These are phyloP conservation scores for Yarrowia alimentaria DNA, from an alignment of 805 yeast species.

Conservation along the genomic window DNA sequence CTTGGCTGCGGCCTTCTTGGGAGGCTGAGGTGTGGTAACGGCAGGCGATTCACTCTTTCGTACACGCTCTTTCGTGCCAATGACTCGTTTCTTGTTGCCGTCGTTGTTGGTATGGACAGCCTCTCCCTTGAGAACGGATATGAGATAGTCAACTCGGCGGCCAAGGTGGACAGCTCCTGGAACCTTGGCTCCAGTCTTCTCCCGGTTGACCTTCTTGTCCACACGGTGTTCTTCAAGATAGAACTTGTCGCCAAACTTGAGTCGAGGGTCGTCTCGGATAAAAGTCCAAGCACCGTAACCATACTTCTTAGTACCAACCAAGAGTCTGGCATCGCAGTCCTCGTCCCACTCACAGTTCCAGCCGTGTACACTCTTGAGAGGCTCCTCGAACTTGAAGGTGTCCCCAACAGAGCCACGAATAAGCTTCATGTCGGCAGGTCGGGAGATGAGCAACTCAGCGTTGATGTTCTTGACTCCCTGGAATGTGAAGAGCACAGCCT, in stretches of 20 bases:
- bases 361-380: constrained; percentile 78
- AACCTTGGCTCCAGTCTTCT: constrained; percentile 52
- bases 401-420: constrained; percentile 55
- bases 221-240: constrained; percentile 55
- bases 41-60: constrained; percentile 33
- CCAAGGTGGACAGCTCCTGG: constrained; percentile 93
- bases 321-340: constrained; percentile 79
- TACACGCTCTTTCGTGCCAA: constrained; percentile 33
- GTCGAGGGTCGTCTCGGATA: constrained; percentile 91
- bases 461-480: constrained; percentile 83
- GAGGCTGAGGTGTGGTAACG: constrained; percentile 27
- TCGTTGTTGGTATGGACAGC: constrained; percentile 24
- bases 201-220: constrained; percentile 42
- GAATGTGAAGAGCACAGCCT: constrained; percentile 85
- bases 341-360: constrained; percentile 89
- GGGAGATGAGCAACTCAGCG: constrained; percentile 78
- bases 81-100: constrained; percentile 18
- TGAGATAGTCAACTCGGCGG: constrained; percentile 85
- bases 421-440: constrained; percentile 81
- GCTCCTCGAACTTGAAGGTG: constrained; percentile 55
- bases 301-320: constrained; percentile 84
- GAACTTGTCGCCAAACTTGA: constrained; percentile 80
- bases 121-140: constrained; percentile 65
- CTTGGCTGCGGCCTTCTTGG: constrained; percentile 11
- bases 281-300: constrained; percentile 96